Base-by-base conservation (phyloP, 495 filamentous ascomycete species). In the Poronia punctata region DNA sequence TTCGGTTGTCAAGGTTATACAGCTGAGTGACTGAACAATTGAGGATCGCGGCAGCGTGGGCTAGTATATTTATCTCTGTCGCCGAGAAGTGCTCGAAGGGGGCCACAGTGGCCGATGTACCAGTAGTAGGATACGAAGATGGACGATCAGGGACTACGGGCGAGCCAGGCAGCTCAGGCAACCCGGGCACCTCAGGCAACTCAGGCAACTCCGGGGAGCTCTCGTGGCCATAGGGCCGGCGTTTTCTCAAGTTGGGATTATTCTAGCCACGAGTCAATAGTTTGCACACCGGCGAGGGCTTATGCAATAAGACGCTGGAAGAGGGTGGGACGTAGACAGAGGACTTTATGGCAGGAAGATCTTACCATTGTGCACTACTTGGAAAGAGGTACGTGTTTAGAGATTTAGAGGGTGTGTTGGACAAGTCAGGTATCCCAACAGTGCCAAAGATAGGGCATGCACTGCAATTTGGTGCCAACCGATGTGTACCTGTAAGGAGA, bases 211-310 rank as follows among this genome's bases (percentile, higher is more conserved):
- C 50, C 54, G 60, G 55, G 51, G 57, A 31, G 42, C 61, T 64
- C 51, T 61, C 62, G 36, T 58, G 54, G 57, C 53, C 57, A 50
- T 65, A 64, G 46, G 61, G 61, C 60, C 66, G 66, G 43, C 68
- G 65, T 45, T 65, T 70, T 55, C 61, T 69, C 53, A 66, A 54
- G 62, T 63, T 66, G 56, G 50, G 53, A 55, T 59, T 57, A 57
- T 67, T 69, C 67, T 72, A 67, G 53, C 62, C 53, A 59, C 58
- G 38, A 55, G 60, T 70, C 62, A 70, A 68, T 56, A 53, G 58
- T 64, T 65, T 59, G 64, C 54, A 63, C 54, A 42, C 43, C 45
- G 44, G 47, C 33, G 19, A 45, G 36, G 40, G 52, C 45, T 48
- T 35, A 50, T 50, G 44, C 40, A 44, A 48, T 55, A 58, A 53